Base-by-base conservation (phyloP, 345 rosid species). In the Moringa oleifera region DNA sequence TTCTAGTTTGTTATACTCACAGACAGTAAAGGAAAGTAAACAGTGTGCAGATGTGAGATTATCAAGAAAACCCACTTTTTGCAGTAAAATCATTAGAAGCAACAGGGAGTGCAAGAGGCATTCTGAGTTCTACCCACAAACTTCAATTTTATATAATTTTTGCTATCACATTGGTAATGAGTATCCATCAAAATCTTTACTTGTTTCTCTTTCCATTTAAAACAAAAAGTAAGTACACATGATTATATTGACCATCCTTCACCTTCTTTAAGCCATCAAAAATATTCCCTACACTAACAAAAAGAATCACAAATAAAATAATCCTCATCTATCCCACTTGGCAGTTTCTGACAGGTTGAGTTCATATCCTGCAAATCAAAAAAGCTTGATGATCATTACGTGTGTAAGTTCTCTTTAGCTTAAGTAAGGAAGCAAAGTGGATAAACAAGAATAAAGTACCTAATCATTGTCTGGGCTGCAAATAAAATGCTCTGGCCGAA, bases 281-380 rank as follows among this genome's bases (percentile, higher is more conserved):
- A 69, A 50, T 61, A 73, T 57, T 58, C 66, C 72, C 79, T 76
- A 73, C 66, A 66, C 64, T 73, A 78, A 61, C 55, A 69, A 74
- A n/a, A 83, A 81, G 71, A 83, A 77, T 77, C 72, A 79, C 72
- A 72, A 74, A 73, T 71, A 70, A 77, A 78, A 63, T 55, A 72
- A 73, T 79, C 71, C 61, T 49, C 64, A 66, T 64, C 71, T 58
- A 4, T 23, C 65, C 77, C 77, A 71, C 75, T 74, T 72, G 65
- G 76, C 71, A 65, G 62, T 64, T 77, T 77, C 69, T 75, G 70
- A 53, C 55, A 69, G 69, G 56, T 73, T 61, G 67, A 62, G 61
- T 67, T 75, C 75, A 69, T 64, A 58, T 70, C 75, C 87, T 82
- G 77, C 73, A 77, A 77, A 69, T 68, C 15, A 25, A 54, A 25